A percentile compares a stretch with the other conserved stretches of the same genome.
These are phyloP conservation scores for Pleurotus cornucopiae DNA, from an alignment of 768 basidiomycete genomes.

Conservation along the genomic window DNA sequence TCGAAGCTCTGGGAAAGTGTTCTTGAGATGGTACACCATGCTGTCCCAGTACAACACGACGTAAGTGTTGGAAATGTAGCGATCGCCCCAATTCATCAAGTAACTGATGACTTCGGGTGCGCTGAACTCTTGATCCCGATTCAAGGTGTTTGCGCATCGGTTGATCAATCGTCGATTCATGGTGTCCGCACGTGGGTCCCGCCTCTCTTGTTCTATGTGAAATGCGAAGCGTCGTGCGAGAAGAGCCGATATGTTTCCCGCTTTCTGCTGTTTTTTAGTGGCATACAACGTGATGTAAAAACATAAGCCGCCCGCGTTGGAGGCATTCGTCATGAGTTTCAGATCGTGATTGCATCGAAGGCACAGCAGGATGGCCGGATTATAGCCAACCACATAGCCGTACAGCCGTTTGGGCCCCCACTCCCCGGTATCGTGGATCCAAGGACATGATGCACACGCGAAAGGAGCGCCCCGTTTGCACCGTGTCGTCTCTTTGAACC, in stretches of 20 bases:
- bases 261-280: slow-evolving; percentile 18
- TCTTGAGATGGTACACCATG: neutral
- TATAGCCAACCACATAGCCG: slow-evolving; percentile 23
- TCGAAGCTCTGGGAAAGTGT: neutral
- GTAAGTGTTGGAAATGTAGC: slow-evolving; percentile 24
- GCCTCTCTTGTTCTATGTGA: slow-evolving; percentile 11
- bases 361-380: slow-evolving; percentile 18
- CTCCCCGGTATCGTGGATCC: slow-evolving; percentile 18
- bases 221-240: slow-evolving; percentile 21
- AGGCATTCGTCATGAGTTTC: slow-evolving; percentile 33
- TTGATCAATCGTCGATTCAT: slow-evolving; percentile 20
- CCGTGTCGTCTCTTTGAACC: neutral
- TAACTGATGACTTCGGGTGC: slow-evolving; percentile 26
- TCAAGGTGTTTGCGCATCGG: slow-evolving; percentile 20
- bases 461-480: slow-evolving; percentile 33
- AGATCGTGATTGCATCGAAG: slow-evolving; percentile 34
- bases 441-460: slow-evolving; percentile 9
- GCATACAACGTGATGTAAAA: slow-evolving; percentile 27
- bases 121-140: slow-evolving; percentile 22
- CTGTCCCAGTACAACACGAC: slow-evolving; percentile 21
- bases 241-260: slow-evolving; percentile 25
- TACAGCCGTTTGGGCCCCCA: slow-evolving; percentile 22
- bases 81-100: slow-evolving; percentile 32
- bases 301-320: slow-evolving; percentile 24
- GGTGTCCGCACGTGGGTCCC: neutral